Percentiles rank a stretch among this genome's conserved stretches.
These are phyloP conservation scores for Acacia pycnantha DNA, from an alignment of 331 rosid genomes.

Conservation along the genomic window DNA sequence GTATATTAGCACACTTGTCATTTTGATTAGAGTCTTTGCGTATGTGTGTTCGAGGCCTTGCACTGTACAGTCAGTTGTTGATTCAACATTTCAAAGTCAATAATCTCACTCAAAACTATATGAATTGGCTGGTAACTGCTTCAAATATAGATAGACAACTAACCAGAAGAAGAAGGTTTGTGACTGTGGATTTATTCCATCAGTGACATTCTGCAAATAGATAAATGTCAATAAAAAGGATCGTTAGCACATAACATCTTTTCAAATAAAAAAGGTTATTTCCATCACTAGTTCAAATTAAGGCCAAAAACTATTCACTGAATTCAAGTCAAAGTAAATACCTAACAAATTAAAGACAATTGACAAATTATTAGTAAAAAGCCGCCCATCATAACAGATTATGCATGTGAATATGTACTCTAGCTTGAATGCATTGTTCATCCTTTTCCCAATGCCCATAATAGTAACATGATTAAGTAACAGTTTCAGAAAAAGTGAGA, in stretches of 20 bases:
- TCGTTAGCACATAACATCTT: slow-evolving; percentile 12
- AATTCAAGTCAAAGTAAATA: slow-evolving; percentile 4
- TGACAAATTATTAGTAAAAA: slow-evolving; percentile 4
- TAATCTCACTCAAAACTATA: slow-evolving; percentile 27
- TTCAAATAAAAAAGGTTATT: slow-evolving; percentile 9
- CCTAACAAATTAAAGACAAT: neutral
- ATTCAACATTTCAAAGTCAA: slow-evolving; percentile 27
- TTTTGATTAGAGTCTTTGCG: slow-evolving; percentile 44
- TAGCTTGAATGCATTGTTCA: neutral
- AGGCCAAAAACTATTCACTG: neutral
- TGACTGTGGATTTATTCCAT: slow-evolving; percentile 67
- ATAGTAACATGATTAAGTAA: neutral
- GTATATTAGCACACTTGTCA: slow-evolving; percentile 53
- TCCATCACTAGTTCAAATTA: neutral
- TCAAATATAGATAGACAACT: slow-evolving; percentile 50
- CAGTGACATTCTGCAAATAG: slow-evolving; percentile 65
- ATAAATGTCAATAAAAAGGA: slow-evolving; percentile 20
- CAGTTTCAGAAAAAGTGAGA: neutral
- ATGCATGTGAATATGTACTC: neutral
- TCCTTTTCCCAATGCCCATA: slow-evolving; percentile 13
- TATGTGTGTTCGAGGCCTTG: slow-evolving; percentile 57
- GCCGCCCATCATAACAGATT: slow-evolving; percentile 9
- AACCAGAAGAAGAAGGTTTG: slow-evolving; percentile 88
- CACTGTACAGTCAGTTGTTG: slow-evolving; percentile 51
- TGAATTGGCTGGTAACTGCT: slow-evolving; percentile 33